Conservation (phyloP, 306 rosid genomes). For the Cucurbita moschata region DNA sequence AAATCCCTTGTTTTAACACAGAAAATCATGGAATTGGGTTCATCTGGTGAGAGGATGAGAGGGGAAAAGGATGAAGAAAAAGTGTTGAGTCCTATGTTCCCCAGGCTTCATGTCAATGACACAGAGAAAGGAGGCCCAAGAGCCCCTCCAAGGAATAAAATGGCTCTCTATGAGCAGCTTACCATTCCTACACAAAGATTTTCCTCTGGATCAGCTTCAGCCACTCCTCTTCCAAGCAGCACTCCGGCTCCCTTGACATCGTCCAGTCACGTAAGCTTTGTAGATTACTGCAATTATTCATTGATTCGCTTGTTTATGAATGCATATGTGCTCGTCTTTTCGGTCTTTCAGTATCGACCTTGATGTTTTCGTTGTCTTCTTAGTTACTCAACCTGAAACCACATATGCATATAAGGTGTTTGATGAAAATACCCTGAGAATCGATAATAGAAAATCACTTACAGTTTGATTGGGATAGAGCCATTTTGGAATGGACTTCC, state of each 20-base stretch:
- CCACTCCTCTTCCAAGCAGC: slow-evolving; percentile 21
- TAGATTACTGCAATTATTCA: not conserved
- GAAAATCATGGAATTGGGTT: not conserved
- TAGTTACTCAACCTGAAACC: not conserved
- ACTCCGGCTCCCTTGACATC: slow-evolving; percentile 24
- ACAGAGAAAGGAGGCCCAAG: slow-evolving; percentile 58
- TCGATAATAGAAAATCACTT: not conserved
- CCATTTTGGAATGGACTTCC: not conserved
- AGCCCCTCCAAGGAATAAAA: slow-evolving; percentile 75
- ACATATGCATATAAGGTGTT: not conserved
- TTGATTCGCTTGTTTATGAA: not conserved
- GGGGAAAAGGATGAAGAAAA: slow-evolving; percentile 28
- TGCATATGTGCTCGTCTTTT: not conserved
- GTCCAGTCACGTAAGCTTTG: slow-evolving; percentile 30
- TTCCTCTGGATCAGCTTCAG: slow-evolving; percentile 34
- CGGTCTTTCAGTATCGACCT: not conserved
- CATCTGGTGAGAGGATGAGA: slow-evolving; percentile 21
- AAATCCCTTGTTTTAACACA: not conserved
- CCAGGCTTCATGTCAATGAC: slow-evolving; percentile 62
- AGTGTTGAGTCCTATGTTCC: slow-evolving; percentile 46
- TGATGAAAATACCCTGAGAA: not conserved
- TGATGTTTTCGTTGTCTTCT: not conserved
- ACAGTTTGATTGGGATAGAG: no score
- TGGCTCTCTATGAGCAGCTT: slow-evolving; percentile 64
- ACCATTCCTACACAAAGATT: slow-evolving; percentile 36